A percentile compares a stretch with the other conserved stretches of the same genome.
These are phyloP conservation scores for Actinidia arguta DNA, from an alignment of 179 eudicot genomes.

Conservation along the genomic window DNA sequence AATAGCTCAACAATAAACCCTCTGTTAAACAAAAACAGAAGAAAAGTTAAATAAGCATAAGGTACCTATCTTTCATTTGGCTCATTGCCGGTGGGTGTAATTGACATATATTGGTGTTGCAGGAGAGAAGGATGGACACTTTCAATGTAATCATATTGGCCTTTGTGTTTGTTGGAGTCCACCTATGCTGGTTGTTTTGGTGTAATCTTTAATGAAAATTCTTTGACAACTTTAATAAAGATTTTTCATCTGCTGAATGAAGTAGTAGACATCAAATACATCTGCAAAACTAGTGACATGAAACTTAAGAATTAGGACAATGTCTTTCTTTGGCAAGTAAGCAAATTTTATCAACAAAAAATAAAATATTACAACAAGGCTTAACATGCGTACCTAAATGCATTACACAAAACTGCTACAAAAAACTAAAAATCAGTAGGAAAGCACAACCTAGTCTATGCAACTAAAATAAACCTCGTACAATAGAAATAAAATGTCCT, in stretches of 20 bases:
- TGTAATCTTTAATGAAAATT: slow-evolving; percentile 72
- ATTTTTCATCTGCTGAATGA: slow-evolving; percentile 75
- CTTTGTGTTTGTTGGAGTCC: slow-evolving; percentile 90
- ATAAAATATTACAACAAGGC: neutral
- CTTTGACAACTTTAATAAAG: slow-evolving; percentile 75
- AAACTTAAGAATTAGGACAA: slow-evolving; percentile 29
- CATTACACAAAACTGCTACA: neutral
- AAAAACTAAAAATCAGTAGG: neutral
- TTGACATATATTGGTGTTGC: slow-evolving; percentile 83
- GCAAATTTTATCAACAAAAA: neutral
- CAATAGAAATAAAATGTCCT: no score
- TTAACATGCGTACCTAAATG: neutral
- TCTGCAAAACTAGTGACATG: slow-evolving; percentile 89
- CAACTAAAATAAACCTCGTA: neutral
- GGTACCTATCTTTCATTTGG: slow-evolving; percentile 92
- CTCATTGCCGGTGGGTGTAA: slow-evolving; percentile 86
- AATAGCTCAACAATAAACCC: neutral
- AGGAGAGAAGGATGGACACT: slow-evolving; percentile 79
- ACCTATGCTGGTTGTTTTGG: slow-evolving; percentile 81
- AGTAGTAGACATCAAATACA: slow-evolving; percentile 93
- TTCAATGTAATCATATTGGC: slow-evolving; percentile 87
- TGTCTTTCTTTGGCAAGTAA: no score
- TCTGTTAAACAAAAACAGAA: neutral
- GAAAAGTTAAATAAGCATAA: neutral
- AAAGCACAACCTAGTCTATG: neutral